A percentile compares a stretch with the other conserved stretches of the same genome.
Conservation (phyloP, 257 asterid genomes). For the Solanum gandarillasii region DNA sequence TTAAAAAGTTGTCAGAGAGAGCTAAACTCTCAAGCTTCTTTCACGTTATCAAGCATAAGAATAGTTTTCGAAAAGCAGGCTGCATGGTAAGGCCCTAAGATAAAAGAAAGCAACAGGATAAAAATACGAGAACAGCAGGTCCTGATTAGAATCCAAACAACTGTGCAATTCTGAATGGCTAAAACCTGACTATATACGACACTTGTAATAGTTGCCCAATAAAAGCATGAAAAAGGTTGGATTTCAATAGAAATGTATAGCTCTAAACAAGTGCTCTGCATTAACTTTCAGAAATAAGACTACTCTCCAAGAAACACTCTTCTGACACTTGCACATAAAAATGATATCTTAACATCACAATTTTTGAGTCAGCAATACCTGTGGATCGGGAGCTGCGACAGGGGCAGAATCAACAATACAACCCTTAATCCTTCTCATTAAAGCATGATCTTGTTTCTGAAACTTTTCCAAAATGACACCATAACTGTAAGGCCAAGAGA, state of each 20-base stretch:
- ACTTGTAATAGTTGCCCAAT: not conserved
- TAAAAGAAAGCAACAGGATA: not conserved
- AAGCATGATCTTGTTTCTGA: constrained; percentile 44
- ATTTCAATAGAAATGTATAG: not conserved
- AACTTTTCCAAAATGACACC: constrained; percentile 84
- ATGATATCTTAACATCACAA: not conserved
- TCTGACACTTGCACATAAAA: not conserved
- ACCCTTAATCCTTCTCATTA: constrained; percentile 63
- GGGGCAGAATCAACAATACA: constrained; percentile 95
- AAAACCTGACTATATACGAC: not conserved
- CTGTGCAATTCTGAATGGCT: not conserved
- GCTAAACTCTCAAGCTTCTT: constrained; percentile 34
- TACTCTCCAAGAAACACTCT: not conserved
- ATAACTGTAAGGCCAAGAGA: constrained; percentile 35
- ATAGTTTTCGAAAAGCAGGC: not conserved
- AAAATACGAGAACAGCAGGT: not conserved
- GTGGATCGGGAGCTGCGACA: constrained; percentile 77
- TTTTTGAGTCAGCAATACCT: constrained; percentile 36
- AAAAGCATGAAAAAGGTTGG: not conserved
- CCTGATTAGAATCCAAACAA: not conserved
- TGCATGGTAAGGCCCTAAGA: not conserved
- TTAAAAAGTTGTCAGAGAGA: constrained; percentile 38
- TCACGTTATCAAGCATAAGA: not conserved
- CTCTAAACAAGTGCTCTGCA: not conserved
- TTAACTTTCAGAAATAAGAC: not conserved